Conservation (phyloP, 2,329 filamentous ascomycete genomes). For the Alternaria sp. region DNA sequence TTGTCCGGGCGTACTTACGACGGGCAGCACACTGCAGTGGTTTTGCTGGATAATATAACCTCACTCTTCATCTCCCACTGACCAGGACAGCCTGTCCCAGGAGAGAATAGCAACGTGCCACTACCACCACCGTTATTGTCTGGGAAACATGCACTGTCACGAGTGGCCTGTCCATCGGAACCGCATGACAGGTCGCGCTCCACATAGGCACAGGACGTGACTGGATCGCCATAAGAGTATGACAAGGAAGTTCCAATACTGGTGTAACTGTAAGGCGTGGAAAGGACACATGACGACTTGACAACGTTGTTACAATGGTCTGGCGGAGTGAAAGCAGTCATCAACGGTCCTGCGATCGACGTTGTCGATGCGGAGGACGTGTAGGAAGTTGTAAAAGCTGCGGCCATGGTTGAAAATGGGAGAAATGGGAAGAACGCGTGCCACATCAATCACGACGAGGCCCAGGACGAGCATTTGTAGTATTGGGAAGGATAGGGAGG, state of each 20-base stretch:
- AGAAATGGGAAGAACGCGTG: background rate
- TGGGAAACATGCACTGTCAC: conserved; percentile 8
- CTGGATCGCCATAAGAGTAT: background rate
- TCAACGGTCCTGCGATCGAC: background rate
- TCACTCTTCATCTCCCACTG: background rate
- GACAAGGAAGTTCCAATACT: background rate
- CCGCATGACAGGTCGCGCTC: conserved; percentile 9
- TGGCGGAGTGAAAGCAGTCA: conserved; percentile 4
- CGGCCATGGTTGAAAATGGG: background rate
- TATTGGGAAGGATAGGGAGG: background rate
- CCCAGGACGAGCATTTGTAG: conserved; percentile 1
- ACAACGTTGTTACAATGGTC: background rate
- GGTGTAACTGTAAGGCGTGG: background rate
- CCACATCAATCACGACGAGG: background rate
- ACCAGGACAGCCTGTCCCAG: background rate
- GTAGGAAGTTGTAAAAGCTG: background rate
- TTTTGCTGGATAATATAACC: background rate
- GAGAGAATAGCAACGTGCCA: background rate
- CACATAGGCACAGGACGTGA: background rate
- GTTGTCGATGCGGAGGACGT: background rate
- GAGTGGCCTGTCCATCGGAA: background rate
- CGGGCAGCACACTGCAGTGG: conserved; percentile 5
- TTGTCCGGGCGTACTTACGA: background rate
- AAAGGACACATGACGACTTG: background rate
- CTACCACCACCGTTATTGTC: background rate